Conservation (phyloP, 208 protist genomes). For the Crithidia expoeki region DNA sequence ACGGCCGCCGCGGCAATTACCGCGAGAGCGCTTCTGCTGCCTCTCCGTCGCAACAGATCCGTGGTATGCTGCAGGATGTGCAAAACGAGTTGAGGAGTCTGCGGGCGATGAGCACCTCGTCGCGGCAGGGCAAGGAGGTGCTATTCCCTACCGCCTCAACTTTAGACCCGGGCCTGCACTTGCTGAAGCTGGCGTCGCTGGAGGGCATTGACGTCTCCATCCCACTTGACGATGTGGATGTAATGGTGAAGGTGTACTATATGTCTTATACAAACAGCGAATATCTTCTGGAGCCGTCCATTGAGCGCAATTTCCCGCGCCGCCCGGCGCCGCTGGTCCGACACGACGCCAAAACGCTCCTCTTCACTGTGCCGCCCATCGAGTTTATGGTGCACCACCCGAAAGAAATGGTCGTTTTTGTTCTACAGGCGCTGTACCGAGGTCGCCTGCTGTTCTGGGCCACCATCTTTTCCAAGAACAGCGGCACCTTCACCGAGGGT, state of each 20-base stretch:
- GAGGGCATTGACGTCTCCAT: constrained; percentile 56
- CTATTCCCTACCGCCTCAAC: constrained; percentile 42
- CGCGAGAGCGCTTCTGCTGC: not conserved
- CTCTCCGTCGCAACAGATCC: constrained; percentile 25
- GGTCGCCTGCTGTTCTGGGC: constrained; percentile 61
- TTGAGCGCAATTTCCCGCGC: constrained; percentile 36
- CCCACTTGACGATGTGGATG: constrained; percentile 51
- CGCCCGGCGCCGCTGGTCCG: constrained; percentile 36
- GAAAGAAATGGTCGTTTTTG: constrained; percentile 59
- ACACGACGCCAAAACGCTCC: constrained; percentile 25
- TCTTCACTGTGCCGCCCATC: constrained; percentile 47
- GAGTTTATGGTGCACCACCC: constrained; percentile 53
- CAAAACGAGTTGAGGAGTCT: constrained; percentile 37
- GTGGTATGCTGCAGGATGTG: constrained; percentile 29
- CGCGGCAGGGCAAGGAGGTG: constrained; percentile 20
- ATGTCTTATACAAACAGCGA: constrained; percentile 48
- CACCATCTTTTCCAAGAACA: constrained; percentile 36
- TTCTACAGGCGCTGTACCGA: constrained; percentile 49
- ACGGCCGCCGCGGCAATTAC: not conserved
- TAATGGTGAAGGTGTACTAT: constrained; percentile 60
- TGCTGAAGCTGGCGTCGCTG: constrained; percentile 43
- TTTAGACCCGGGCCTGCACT: constrained; percentile 43
- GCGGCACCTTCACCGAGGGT: constrained; percentile 48
- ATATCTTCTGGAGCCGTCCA: constrained; percentile 50
- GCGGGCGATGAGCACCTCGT: constrained; percentile 10